Evolutionary conservation across 2,329 filamentous ascomycete species (phyloP), one percentile per base, ranked within the genome.

Genomic region (Pseudogymnoascus sp.): DNA sequence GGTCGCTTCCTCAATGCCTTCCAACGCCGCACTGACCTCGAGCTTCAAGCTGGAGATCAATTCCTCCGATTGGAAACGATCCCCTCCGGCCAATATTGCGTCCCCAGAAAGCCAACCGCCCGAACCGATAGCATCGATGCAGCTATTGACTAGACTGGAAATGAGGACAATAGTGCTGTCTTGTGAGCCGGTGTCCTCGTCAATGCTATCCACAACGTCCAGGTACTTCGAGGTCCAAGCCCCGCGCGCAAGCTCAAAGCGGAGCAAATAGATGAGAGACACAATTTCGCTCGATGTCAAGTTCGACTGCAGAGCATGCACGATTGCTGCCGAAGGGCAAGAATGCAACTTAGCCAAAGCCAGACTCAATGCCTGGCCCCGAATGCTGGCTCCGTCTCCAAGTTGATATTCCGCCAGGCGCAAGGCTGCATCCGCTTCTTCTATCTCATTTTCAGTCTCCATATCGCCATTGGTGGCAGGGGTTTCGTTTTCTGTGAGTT

Each of bases 191-290:
- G 78, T 73, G 10, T 75, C 74, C 6, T 81, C 79, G n/a, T 77
- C 76, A 23, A 78, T 75, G 13, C 75, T 71, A 41, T 83, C 80
- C 31, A 80, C 77, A 62, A 79, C 75, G 69, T 90, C 88, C 39
- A 90, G 77, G 74, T 92, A 92, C 21, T 84, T 81, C 16, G 85
- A 84, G 0, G 88, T 91, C 90, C 90, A 93, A 34, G 87, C 87
- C 64, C 90, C 90, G 68, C 86, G 85, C 62, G 87, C 84, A 54
- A 93, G 80, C 76, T 93, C 89, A 67, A 88, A 81, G 64, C 90
- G 85, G 31, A 93, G 80, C 5, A 92, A 79, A 68, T 89, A 84
- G 69, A 93, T 87, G 62, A 93, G 81, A 37, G 86, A 86, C 10
- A 91, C 78, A 23, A 89, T 84, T 69, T 93, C 88, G 67, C 88